phyloP scores from a whole-genome alignment of 2,329 filamentous ascomycete species.

The Pseudocercospora pini-densiflorae region DNA sequence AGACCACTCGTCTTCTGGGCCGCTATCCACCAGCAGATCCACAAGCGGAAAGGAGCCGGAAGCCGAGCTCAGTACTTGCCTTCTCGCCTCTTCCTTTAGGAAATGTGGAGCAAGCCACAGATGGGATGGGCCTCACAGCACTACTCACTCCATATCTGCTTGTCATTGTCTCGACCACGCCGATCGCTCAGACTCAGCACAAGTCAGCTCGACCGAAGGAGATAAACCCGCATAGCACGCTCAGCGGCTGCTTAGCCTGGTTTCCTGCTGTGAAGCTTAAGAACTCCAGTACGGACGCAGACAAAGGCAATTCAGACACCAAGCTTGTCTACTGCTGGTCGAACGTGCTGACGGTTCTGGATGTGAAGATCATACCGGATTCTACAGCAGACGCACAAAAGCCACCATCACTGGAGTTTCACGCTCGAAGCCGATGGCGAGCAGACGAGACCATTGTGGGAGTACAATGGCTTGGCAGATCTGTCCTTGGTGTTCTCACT shows the following conservation, averaged over 20 bases:
- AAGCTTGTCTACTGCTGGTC: conserved; percentile 99
- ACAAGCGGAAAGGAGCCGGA: conserved; percentile 69
- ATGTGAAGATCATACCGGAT: conserved; percentile 73
- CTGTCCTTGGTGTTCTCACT: conserved; percentile 87
- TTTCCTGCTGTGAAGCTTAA: conserved; percentile 96
- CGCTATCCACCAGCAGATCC: conserved; percentile 77
- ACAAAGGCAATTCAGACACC: conserved; percentile 70
- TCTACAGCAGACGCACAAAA: conserved; percentile 71
- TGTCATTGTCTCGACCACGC: conserved; percentile 96
- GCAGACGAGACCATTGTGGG: conserved; percentile 95
- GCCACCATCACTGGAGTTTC: conserved; percentile 78
- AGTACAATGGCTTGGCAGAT: conserved; percentile 94
- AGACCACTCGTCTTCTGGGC: conserved; percentile 87
- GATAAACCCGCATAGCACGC: conserved; percentile 82
- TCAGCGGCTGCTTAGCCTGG: conserved; percentile 95
- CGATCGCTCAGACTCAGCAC: conserved; percentile 93
- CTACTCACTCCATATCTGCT: conserved; percentile 95
- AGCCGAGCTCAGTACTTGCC: conserved; percentile 92
- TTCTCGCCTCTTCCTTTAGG: conserved; percentile 90
- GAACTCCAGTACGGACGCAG: conserved; percentile 59
- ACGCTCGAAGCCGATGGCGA: conserved; percentile 83
- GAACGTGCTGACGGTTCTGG: conserved; percentile 91
- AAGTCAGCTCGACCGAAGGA: conserved; percentile 92
- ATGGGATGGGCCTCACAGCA: conserved; percentile 86
- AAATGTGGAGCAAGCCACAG: conserved; percentile 89